Percentiles rank a stretch among this genome's conserved stretches.
phyloP scores from a whole-genome alignment of 164 flowering plant species.

The Stephania cephalantha region DNA sequence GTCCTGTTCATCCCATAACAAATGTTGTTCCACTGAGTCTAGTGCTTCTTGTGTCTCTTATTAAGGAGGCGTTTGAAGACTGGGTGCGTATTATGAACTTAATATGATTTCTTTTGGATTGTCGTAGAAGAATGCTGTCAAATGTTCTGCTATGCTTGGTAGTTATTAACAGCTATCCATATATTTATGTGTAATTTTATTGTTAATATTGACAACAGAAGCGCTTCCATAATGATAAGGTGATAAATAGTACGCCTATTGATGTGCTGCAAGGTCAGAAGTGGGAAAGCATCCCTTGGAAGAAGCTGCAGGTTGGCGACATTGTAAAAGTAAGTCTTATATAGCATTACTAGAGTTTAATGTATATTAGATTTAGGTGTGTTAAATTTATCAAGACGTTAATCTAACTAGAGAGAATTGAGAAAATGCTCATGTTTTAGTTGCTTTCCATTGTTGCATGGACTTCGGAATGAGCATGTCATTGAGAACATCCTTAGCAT shows the following conservation, averaged over 20 bases:
- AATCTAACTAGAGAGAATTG: background rate
- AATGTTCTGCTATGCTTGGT: background rate
- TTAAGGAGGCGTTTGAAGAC: conserved; percentile 97
- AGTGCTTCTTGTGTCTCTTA: conserved; percentile 85
- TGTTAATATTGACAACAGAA: conserved; percentile 46
- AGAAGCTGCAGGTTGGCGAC: conserved; percentile 91
- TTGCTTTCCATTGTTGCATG: background rate
- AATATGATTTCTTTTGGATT: background rate
- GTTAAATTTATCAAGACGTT: background rate
- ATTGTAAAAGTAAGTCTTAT: conserved; percentile 66
- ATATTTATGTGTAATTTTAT: background rate
- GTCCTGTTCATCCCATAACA: conserved; percentile 90
- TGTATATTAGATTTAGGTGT: background rate
- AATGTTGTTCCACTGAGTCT: conserved; percentile 78
- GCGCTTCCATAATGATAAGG: conserved; percentile 83
- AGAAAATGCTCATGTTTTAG: background rate
- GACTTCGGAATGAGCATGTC: no score
- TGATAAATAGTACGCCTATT: conserved; percentile 58
- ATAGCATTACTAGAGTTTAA: background rate
- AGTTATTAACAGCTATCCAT: background rate
- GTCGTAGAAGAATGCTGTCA: background rate
- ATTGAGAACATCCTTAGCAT: no score
- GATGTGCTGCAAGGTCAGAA: conserved; percentile 73
- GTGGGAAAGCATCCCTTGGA: conserved; percentile 85
- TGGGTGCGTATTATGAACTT: conserved; percentile 60